Base-by-base conservation (phyloP, 1,284 basidiomycete species). In the Uromyces viciae-fabae region DNA sequence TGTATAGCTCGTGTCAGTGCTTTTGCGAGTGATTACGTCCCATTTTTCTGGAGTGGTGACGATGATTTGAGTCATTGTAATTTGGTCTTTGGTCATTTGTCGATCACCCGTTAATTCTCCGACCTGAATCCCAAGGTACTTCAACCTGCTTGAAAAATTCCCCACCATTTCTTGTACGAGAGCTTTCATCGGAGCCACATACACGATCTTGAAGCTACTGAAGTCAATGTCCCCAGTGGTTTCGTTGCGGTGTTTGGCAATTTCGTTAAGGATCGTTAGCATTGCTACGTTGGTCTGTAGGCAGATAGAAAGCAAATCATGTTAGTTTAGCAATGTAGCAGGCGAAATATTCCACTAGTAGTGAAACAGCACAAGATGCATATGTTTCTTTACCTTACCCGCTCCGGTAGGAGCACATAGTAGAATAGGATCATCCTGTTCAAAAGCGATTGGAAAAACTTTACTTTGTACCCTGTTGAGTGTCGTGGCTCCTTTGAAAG, bases 1-100 rank as follows among this genome's bases (percentile, higher is more conserved):
- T 78, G 95, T 98, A 87, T 98, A 99, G 83, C 92, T 93, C 25
- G 94, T 95, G 85, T 99, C 97, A 8, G 95, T 96, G 83, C 92
- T 94, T 88, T 99, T 99, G 83, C 97, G 92, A 38, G 95, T 98
- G 86, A 99, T 97, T 84, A 98, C 95, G 84, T 99, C 97, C 94
- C 95, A 99, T 87, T 99, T 81, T 87, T 99, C 97, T 0, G 97
- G 97, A 0, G 97, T 99, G 0, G 96, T 98, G 83, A 99, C 95
- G 86, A 99, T 98, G 85, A 99, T 94, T 86, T 99, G 96, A 0
- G 97, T 98, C 86, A 97, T 94, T 3, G 94, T 88, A 82, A 99
- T 98, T 86, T 99, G 96, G 83, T 94, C 92, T 87, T 99, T 99
- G 82, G 96, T 99, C 90, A 99, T 92, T 88, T 98, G 96, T 56